Base-by-base conservation (phyloP, 352 stramenopile species). In the Pythium aphanidermatum region DNA sequence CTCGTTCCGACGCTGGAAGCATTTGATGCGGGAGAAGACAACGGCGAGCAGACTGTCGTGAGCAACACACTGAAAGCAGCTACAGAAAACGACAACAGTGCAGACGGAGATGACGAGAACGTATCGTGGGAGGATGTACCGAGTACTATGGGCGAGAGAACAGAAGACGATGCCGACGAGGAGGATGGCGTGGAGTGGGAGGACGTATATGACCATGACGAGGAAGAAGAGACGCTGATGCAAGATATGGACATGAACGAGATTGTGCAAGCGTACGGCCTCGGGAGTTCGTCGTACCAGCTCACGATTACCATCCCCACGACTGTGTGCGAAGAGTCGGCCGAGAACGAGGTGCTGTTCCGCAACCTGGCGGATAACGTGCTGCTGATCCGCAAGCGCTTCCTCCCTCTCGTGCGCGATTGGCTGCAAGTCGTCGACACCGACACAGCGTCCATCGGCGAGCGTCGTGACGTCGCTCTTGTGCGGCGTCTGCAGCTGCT, bases 261-360 rank as follows among this genome's bases (percentile, higher is more conserved):
- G 17, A 90, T 90, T 47, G 74, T 90, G 24, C 63, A 82, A 28
- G 68, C 70, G 13, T 90, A 90, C 44, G 78, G 78, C 1, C 69
- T 90, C 20, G 78, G 78, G 13, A 87, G 75, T 36, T 79, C 78
- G 14, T 82, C 73, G 12, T 90, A 90, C 43, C 72, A 83, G 21
- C 54, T 90, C 20, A 87, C 69, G 5, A 71, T 90, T 34, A 68
- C 78, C 40, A 68, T 90, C 20, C 60, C 77, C 5, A 87, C 74
- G 8, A 59, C 38, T 13, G 31, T 80, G 12, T 83, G 74, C 45
- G 66, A 78, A 25, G 52, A 81, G 29, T 85, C 73, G 12, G 55
- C 47, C 19, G 78, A 90, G 41, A 90, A 90, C 46, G 74, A 79
- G 21, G 72, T 74, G 39, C 59, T 90, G 4, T 87, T 87, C 32